phyloP scores from a whole-genome alignment of 2,329 filamentous ascomycete species.

The Capronia epimyces region DNA sequence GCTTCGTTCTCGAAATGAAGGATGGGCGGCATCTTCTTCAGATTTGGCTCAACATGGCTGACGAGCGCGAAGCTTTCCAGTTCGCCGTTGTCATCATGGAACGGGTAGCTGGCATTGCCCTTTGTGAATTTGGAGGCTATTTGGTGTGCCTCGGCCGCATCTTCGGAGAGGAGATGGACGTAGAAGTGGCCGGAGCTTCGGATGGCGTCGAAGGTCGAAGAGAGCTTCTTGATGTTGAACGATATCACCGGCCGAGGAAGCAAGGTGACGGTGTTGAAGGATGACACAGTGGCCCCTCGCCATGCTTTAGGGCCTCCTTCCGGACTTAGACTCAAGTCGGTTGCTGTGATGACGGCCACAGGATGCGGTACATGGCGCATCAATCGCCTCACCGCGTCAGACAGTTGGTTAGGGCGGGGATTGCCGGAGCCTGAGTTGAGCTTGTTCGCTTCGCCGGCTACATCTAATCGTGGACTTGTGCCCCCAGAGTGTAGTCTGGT shows the following conservation, averaged over 20 bases:
- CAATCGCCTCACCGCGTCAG: slow-evolving; percentile 40
- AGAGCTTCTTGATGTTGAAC: slow-evolving; percentile 57
- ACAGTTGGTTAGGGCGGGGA: slow-evolving; percentile 15
- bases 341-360: slow-evolving; percentile 51
- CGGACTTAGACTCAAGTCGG: slow-evolving; percentile 30
- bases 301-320: slow-evolving; percentile 32
- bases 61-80: slow-evolving; percentile 11
- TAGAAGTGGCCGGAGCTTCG: slow-evolving; percentile 42
- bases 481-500: too few species aligned
- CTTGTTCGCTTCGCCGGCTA: neutral
- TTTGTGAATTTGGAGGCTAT: slow-evolving; percentile 22
- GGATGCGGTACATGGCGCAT: slow-evolving; percentile 55
- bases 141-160: slow-evolving; percentile 28
- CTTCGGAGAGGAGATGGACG: slow-evolving; percentile 46
- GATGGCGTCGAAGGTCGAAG: slow-evolving; percentile 52
- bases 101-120: slow-evolving; percentile 19
- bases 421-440: neutral
- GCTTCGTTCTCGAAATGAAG: slow-evolving; percentile 2
- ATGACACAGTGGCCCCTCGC: slow-evolving; percentile 56
- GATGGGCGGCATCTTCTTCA: slow-evolving; percentile 5
- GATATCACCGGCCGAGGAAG: slow-evolving; percentile 52
- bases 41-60: neutral
- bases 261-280: slow-evolving; percentile 55
- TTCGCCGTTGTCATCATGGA: slow-evolving; percentile 16
- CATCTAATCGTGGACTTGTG: neutral